Evolutionary conservation across 345 rosid genomes (phyloP), one percentile per base, ranked within the genome.

Genomic region (Aquilaria sinensis): DNA sequence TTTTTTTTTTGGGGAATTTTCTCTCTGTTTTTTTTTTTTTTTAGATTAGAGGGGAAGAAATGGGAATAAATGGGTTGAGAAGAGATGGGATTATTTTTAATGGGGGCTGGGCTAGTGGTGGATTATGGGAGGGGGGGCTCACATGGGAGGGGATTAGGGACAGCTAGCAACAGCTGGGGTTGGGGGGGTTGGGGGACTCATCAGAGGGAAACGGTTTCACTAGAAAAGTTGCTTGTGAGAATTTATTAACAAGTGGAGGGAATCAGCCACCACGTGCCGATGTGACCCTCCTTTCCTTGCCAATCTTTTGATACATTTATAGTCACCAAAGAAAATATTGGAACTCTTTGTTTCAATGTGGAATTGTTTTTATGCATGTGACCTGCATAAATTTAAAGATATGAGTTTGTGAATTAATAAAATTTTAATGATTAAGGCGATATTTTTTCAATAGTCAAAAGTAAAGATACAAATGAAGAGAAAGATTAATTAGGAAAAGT

Each of bases 91-190:
- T 37, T 37, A 37, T 34, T 37, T 4, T 37, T 37, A 37, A 4
- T 4, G 43, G 8, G 43, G 43, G 43, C 7, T 37, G 43, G 43
- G 43, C 43, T 37, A 3, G 43, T 37, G 43, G 43, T 37, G 43
- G 43, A 37, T 37, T 37, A 37, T 37, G 43, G 51, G 23, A 2
- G 52, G 11, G 65, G 73, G 56, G 79, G 75, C 72, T 83, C 79
- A 83, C 77, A 78, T 81, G 86, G 67, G 53, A 60, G 23, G 56
- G 56, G 67, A 64, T 66, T 60, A 58, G 68, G 65, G 78, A 82
- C 87, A 82, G 87, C 87, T 82, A 73, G 87, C 82, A 64, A 80
- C 87, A 82, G 84, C 84, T 82, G 76, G 68, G 70, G 64, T 32
- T 47, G 62, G 33, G 46, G 9, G 49, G 2, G 37, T 14, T 9